phyloP scores from a whole-genome alignment of 2,329 filamentous ascomycete species.

The Phyllosticta ampelicida region DNA sequence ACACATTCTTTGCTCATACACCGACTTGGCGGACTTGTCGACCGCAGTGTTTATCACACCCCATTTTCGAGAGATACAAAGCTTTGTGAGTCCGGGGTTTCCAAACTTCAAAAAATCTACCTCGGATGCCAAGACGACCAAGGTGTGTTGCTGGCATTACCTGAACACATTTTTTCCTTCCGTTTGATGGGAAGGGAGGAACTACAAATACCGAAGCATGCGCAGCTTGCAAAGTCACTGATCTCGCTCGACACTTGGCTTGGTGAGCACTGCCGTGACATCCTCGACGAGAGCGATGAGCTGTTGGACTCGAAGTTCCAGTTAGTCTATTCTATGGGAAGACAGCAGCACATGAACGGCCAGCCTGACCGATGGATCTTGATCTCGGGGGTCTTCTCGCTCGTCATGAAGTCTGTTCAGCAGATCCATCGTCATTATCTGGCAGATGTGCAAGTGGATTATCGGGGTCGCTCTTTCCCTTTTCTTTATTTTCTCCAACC shows the following conservation, averaged over 20 bases:
- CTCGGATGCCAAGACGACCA: conserved; percentile 34
- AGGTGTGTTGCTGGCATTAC: background rate
- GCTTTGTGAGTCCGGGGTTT: conserved; percentile 23
- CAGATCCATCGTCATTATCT: conserved; percentile 50
- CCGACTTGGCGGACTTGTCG: conserved; percentile 43
- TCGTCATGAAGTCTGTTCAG: conserved; percentile 42
- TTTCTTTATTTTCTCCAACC: conserved; percentile 19
- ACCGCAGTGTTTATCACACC: background rate
- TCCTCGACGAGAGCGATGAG: conserved; percentile 21
- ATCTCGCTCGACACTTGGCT: conserved; percentile 34
- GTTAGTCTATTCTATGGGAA: conserved; percentile 10
- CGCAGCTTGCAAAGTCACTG: background rate
- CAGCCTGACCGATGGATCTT: conserved; percentile 4
- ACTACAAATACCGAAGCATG: background rate
- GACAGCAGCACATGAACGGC: background rate
- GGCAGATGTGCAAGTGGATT: conserved; percentile 53
- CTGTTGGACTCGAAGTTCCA: background rate
- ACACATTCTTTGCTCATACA: conserved; percentile 47
- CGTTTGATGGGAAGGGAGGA: conserved; percentile 1
- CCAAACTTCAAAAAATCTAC: conserved; percentile 30
- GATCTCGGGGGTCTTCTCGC: background rate
- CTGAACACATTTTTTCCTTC: conserved; percentile 9
- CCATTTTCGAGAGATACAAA: conserved; percentile 20
- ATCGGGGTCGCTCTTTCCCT: conserved; percentile 47
- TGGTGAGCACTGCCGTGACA: conserved; percentile 37